A percentile compares a stretch with the other conserved stretches of the same genome.
These are phyloP conservation scores for Cyberlindnera mrakii DNA, from an alignment of 805 yeast genomes.

Conservation along the genomic window DNA sequence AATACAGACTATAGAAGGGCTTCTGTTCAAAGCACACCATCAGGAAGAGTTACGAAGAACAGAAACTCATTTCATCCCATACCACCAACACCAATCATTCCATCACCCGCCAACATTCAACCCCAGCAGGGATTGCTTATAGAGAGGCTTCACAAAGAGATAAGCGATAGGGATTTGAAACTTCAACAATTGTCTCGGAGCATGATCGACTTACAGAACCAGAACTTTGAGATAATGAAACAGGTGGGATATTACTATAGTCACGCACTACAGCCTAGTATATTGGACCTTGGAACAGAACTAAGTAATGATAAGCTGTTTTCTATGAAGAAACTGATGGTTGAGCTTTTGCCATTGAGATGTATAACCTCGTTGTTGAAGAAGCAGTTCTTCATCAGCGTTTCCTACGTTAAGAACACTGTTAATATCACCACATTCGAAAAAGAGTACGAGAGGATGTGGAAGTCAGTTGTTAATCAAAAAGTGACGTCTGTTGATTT, in stretches of 20 bases:
- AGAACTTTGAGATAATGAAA: constrained; percentile 9
- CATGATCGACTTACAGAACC: constrained; percentile 1
- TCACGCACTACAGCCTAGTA: constrained; percentile 1
- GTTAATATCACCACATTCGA: constrained; percentile 9
- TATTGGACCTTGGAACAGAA: constrained; percentile 2
- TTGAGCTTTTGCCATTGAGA: constrained; percentile 9
- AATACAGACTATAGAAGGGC: constrained; percentile 15
- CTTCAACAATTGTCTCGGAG: constrained; percentile 5
- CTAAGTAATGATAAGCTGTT: constrained; percentile 3
- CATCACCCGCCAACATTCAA: too few species aligned
- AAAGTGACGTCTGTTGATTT: constrained; percentile 8
- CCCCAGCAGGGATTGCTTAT: not conserved
- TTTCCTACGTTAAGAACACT: constrained; percentile 3
- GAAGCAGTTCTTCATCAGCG: constrained; percentile 11
- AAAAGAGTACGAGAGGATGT: constrained; percentile 9
- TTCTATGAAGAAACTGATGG: constrained; percentile 5
- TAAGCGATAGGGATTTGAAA: not conserved
- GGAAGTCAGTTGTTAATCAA: constrained; percentile 6
- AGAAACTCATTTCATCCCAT: too few species aligned
- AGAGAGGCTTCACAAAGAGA: not conserved
- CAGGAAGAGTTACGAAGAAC: too few species aligned
- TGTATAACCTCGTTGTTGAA: constrained; percentile 8
- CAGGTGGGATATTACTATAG: constrained; percentile 6
- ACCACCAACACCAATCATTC: too few species aligned
- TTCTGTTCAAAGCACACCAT: too few species aligned